Evolutionary conservation across 139 green algal genomes (phyloP), one percentile per base, ranked within the genome.

Genomic region (Haematococcus sp.): DNA sequence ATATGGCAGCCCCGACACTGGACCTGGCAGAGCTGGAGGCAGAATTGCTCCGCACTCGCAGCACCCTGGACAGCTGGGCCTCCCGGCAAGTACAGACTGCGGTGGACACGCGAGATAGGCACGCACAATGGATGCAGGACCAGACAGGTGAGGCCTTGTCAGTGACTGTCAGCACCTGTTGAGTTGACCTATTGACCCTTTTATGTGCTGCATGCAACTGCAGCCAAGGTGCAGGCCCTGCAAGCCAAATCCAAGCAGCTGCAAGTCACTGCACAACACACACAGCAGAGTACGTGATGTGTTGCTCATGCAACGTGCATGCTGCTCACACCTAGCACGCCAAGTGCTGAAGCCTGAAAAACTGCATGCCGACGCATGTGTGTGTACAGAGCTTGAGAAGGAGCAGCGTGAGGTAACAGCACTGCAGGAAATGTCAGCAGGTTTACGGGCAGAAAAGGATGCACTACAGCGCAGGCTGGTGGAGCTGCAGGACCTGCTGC

Each of bases 1-100:
- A 49, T 11, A 49, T 49, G 40, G 40, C 40, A 49, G 40, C 40
- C 7, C 7, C 40, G 7, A 49, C 40, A 11, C 40, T 81, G 4
- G 70, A 82, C 64, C 43, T 82, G 4, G 19, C 27, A n/a, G 55
- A 75, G 4, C 27, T 82, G 22, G 76, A 82, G 46, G 19, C 34
- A 2, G 76, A 82, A 59, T 64, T 82, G 2, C 25, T 11, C 1
- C 35, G 63, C 23, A 65, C 35, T 4, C 28, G 64, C 2, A 44
- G 49, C 1, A 67, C 59, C 27, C 34, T 74, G 23, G 31, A 65
- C 22, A 64, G 66, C 34, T 82, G 76, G 76, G 55, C 70, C 4
- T 15, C 16, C 1, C 2, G 17, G 0, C 32, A 70, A 2, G 54
- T 51, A 44, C 25, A 51, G 46, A 1, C 51, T 0, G 76, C 71